Percentiles rank a stretch among this genome's conserved stretches.
Conservation (phyloP, 2,329 filamentous ascomycete genomes). For the Hortaea sp. region DNA sequence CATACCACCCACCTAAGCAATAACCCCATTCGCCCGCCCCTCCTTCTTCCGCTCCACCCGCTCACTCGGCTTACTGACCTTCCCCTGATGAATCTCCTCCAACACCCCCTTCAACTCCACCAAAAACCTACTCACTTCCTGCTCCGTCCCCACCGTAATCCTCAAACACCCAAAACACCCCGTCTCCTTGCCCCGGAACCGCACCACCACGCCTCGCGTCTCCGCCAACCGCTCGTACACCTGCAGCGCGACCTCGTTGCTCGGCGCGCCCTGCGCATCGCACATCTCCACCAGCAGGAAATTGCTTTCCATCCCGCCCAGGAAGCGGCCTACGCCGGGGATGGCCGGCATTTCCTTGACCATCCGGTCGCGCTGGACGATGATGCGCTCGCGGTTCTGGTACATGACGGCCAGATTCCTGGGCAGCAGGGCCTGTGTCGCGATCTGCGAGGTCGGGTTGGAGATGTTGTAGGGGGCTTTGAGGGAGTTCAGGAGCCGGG, state of each 20-base stretch:
- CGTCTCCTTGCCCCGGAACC: constrained; percentile 86
- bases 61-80: constrained; percentile 15
- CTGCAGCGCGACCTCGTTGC: constrained; percentile 65
- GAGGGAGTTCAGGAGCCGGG: constrained; percentile 73
- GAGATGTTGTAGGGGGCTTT: constrained; percentile 97
- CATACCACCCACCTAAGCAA: constrained; percentile 27
- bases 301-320: constrained; percentile 73
- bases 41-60: constrained; percentile 37
- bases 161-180: constrained; percentile 82
- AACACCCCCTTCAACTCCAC: constrained; percentile 50
- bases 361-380: constrained; percentile 68
- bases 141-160: constrained; percentile 84
- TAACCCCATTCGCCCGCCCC: constrained; percentile 38
- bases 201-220: constrained; percentile 77
- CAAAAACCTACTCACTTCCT: constrained; percentile 73
- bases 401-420: constrained; percentile 65
- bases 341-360: constrained; percentile 63
- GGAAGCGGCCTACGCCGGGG: constrained; percentile 66
- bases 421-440: constrained; percentile 58
- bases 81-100: constrained; percentile 36
- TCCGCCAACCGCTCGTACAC: constrained; percentile 82
- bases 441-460: constrained; percentile 74
- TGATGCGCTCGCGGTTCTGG: constrained; percentile 56
- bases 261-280: constrained; percentile 58
- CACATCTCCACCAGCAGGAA: constrained; percentile 88